phyloP scores from a whole-genome alignment of 139 green algal species.

The Astrephomene gubernaculifera region DNA sequence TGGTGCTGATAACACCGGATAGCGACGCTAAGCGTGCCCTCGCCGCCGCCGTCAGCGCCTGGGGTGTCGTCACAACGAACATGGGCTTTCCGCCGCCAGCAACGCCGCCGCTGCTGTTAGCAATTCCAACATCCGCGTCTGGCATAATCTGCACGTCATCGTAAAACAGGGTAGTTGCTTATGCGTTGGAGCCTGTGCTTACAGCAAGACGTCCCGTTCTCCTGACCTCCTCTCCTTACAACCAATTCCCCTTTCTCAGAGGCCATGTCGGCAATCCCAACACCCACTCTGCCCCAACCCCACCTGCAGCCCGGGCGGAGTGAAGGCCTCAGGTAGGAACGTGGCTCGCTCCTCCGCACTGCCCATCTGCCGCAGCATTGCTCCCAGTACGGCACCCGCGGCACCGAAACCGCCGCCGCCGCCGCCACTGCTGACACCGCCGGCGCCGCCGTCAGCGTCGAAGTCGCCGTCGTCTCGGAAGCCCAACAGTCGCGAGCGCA shows the following conservation, averaged over 20 bases:
- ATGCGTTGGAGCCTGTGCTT: no score
- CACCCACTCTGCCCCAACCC: background rate
- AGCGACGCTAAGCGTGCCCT: background rate
- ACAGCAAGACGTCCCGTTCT: no score
- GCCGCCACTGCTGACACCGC: no score
- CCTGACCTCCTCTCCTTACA: no score
- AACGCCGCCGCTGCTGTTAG: background rate
- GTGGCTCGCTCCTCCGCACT: slow-evolving; percentile 45
- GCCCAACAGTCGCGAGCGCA: slow-evolving; percentile 39
- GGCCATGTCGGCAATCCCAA: no score
- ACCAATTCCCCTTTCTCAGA: no score
- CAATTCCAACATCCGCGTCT: no score
- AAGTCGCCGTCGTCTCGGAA: slow-evolving; percentile 29
- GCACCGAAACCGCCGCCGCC: no score
- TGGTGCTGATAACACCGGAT: no score
- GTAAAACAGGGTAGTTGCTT: no score
- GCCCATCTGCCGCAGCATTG: slow-evolving; percentile 25
- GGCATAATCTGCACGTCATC: background rate
- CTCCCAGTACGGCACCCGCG: slow-evolving; percentile 15
- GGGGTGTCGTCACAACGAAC: background rate
- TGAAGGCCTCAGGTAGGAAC: slow-evolving; percentile 42
- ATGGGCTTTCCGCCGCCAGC: no score
- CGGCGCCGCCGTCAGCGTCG: no score
- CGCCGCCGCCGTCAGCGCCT: background rate
- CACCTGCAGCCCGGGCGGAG: slow-evolving; percentile 43